Evolutionary conservation across 2,329 filamentous ascomycete genomes (phyloP), one percentile per base, ranked within the genome.

Genomic region (Pyrenochaeta sp.): DNA sequence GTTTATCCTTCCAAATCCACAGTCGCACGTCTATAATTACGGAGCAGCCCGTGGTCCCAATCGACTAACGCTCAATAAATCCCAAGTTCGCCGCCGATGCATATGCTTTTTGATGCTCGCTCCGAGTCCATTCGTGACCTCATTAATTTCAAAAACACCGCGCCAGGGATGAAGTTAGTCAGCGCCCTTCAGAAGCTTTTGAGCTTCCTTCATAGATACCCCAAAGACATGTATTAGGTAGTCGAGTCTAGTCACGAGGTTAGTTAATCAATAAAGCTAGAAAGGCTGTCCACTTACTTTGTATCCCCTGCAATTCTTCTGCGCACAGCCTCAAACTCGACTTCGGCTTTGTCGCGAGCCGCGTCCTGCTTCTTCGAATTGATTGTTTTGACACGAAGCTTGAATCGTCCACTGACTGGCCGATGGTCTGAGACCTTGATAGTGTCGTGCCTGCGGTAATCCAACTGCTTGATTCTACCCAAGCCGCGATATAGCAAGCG

Each of bases 361-460:
- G 75, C 70, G 1, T 81, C 82, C 51, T 90, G 81, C 64, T 83
- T 81, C 60, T 83, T 81, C 5, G 83, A 79, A 48, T 87, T 81
- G 22, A 97, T 86, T 13, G 83, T 89, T 77, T 97, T 99, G 47
- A 96, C 81, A 38, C 88, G 84, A 40, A 96, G 82, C 64, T 83
- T 85, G 74, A 99, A 96, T 23, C 79, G 78, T 1, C 89, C 94
- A 50, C 88, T 96, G 20, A 99, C 94, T 7, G 94, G 94, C 53
- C 94, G 81, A 72, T 99, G 94, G 68, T 99, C 94, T 21, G 90
- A 96, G 4, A 93, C 89, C 48, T 87, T 82, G 22, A 97, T 87
- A 19, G 54, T 49, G 71, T 97, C 94, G 72, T 96, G 93, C 35
- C 94, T 79, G 35, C 82, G 79, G 71, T 99, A 99, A 54, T 96